phyloP scores from a whole-genome alignment of 768 basidiomycete genomes.

The Leccinum boreale region DNA sequence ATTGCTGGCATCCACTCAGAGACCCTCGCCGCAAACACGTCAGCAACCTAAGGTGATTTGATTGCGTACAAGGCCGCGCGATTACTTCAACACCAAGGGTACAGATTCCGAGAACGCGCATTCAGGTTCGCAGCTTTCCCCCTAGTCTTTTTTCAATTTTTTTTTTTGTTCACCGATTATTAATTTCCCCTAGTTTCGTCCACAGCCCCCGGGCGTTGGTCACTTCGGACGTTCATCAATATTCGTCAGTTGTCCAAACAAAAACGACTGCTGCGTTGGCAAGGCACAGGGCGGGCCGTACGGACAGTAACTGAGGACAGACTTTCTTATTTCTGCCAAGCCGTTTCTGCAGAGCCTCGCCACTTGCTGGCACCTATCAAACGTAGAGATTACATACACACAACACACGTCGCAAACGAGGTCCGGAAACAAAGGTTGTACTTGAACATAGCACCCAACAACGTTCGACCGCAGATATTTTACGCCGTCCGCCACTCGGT shows the following conservation, averaged over 20 bases:
- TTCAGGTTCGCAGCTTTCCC: slow-evolving; percentile 24
- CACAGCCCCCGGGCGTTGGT: slow-evolving; percentile 11
- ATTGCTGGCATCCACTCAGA: slow-evolving; percentile 25
- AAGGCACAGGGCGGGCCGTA: slow-evolving; percentile 10
- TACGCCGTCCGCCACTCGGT: slow-evolving; percentile 35
- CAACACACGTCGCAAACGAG: slow-evolving; percentile 20
- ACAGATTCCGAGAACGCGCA: slow-evolving; percentile 21
- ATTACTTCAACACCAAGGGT: slow-evolving; percentile 21
- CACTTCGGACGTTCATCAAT: slow-evolving; percentile 9
- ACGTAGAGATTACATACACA: slow-evolving; percentile 25
- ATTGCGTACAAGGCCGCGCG: slow-evolving; percentile 26
- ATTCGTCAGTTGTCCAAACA: slow-evolving; percentile 10
- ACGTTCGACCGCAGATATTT: slow-evolving; percentile 28
- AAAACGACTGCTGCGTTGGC: slow-evolving; percentile 12
- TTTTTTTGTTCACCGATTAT: slow-evolving; percentile 6
- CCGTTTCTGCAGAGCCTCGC: slow-evolving; percentile 18
- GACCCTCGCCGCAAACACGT: slow-evolving; percentile 30
- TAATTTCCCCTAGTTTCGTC: slow-evolving; percentile 15
- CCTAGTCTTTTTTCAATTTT: slow-evolving; percentile 5
- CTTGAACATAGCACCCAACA: slow-evolving; percentile 22
- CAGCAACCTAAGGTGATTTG: slow-evolving; percentile 21
- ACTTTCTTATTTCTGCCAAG: slow-evolving; percentile 16
- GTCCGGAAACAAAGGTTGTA: slow-evolving; percentile 8
- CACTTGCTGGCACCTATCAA: slow-evolving; percentile 22
- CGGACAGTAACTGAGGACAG: slow-evolving; percentile 8